Percentiles rank a stretch among this genome's conserved stretches.
Conservation (phyloP, 495 filamentous ascomycete species). For the Margaritispora aquatica region DNA sequence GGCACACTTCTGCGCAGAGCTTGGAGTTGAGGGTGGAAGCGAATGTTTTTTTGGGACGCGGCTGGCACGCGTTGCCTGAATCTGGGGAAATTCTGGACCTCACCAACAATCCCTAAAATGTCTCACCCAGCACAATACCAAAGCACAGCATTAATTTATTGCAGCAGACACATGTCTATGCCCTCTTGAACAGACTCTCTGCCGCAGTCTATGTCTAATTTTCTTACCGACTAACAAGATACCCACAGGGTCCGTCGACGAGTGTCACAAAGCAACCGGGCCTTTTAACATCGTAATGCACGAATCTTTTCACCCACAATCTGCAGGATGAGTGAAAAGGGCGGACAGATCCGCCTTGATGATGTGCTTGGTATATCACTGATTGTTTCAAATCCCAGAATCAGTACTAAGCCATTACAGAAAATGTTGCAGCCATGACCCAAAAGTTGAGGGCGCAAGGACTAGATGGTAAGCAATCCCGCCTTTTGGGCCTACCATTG, state of each 20-base stretch:
- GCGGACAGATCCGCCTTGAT: slow-evolving; percentile 11
- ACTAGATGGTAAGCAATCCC: neutral
- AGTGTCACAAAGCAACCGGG: neutral
- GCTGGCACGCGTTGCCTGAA: neutral
- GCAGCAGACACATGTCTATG: no score
- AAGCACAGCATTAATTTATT: no score
- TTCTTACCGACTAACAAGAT: neutral
- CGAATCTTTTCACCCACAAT: neutral
- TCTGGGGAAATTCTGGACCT: neutral
- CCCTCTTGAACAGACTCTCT: no score
- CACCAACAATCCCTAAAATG: neutral
- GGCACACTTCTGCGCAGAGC: neutral
- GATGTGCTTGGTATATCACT: slow-evolving; percentile 10
- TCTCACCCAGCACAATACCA: neutral
- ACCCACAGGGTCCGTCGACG: neutral
- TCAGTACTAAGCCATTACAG: neutral
- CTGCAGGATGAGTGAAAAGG: slow-evolving; percentile 6
- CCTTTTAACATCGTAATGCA: neutral
- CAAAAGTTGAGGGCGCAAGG: neutral
- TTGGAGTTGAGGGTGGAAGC: neutral
- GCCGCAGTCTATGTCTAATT: no score
- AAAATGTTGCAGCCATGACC: neutral
- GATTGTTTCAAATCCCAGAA: neutral
- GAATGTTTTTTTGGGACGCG: neutral
- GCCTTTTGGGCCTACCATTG: slow-evolving; percentile 38